Conservation (phyloP, 805 yeast species). For the Cyberlindnera galapagoensis region DNA sequence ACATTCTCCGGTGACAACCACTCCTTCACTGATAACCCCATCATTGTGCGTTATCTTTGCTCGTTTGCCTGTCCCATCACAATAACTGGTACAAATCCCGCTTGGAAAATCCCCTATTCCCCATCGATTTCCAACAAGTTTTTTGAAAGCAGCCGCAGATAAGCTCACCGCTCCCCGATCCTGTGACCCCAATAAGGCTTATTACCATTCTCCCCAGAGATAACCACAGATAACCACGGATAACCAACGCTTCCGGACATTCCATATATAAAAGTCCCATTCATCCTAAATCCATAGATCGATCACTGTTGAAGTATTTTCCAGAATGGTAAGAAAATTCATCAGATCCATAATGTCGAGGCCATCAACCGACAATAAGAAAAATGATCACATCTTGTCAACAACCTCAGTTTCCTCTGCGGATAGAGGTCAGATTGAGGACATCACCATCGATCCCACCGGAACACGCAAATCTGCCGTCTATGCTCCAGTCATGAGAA, state of each 20-base stretch:
- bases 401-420: not conserved
- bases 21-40: not conserved
- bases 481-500: slow-evolving; percentile 15
- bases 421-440: slow-evolving; percentile 10
- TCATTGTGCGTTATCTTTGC: no score
- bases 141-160: no score
- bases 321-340: not conserved
- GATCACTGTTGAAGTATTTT: not conserved
- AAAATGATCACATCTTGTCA: not conserved
- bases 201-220: not conserved
- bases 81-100: no score
- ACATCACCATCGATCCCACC: slow-evolving; percentile 7
- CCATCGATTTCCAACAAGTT: no score
- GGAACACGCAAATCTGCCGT: no score
- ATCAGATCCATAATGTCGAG: slow-evolving; percentile 2
- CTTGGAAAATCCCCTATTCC: no score
- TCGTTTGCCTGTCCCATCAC: no score
- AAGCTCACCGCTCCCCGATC: no score
- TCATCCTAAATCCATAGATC: no score
- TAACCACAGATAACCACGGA: not conserved
- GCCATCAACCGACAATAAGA: slow-evolving; percentile 2
- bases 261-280: no score
- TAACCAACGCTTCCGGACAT: no score
- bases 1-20: not conserved
- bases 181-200: no score